Percentiles rank a stretch among this genome's conserved stretches.
Conservation (phyloP, 2,329 filamentous ascomycete genomes). For the Alternaria solani region DNA sequence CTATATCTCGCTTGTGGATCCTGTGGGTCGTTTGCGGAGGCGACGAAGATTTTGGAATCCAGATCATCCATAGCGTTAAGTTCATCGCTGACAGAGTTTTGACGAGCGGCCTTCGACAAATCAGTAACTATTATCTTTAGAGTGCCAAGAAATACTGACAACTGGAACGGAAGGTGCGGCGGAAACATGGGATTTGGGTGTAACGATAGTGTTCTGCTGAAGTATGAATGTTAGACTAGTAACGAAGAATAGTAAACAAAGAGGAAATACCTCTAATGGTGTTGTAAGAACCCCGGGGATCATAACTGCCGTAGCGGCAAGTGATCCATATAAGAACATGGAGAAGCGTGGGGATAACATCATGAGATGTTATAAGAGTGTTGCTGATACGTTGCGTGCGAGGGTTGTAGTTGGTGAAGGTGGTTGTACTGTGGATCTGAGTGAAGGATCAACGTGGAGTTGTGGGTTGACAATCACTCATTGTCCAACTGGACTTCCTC, state of each 20-base stretch:
- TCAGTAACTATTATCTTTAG: background rate
- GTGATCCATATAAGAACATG: background rate
- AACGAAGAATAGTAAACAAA: background rate
- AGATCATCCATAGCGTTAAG: background rate
- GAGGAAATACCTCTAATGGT: background rate
- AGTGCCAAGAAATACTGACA: background rate
- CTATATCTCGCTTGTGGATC: background rate
- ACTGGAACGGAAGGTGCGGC: background rate
- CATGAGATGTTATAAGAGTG: background rate
- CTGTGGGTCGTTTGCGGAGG: background rate
- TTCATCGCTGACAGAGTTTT: background rate
- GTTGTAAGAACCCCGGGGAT: background rate
- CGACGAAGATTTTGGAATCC: background rate
- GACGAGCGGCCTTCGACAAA: background rate
- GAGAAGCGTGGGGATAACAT: background rate
- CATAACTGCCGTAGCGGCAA: background rate
- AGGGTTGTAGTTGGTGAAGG: background rate
- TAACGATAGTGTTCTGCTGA: background rate
- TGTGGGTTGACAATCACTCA: background rate
- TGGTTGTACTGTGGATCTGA: background rate
- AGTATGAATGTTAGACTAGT: background rate
- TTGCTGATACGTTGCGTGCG: background rate
- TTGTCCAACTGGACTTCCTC: background rate
- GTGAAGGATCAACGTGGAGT: background rate
- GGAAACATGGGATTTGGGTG: background rate